phyloP scores from a whole-genome alignment of 2,329 filamentous ascomycete genomes.

The Trichoderma sp. region DNA sequence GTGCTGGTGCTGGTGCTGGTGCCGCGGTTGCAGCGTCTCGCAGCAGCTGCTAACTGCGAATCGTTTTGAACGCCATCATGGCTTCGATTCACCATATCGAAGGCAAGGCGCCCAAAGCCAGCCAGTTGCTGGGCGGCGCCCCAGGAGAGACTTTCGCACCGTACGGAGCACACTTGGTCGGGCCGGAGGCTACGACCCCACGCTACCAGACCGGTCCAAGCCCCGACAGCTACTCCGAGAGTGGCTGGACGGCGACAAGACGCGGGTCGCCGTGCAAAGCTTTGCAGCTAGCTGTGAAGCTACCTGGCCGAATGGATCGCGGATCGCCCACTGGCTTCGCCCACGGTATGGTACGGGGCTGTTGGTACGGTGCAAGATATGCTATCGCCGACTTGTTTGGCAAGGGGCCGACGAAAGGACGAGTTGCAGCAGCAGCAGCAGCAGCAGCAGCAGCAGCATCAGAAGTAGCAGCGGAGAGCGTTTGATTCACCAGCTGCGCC shows the following conservation, averaged over 20 bases:
- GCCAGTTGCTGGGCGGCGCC: background rate
- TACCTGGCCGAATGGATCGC: slow-evolving; percentile 18
- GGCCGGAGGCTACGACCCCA: slow-evolving; percentile 27
- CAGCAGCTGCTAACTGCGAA: background rate
- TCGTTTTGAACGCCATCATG: background rate
- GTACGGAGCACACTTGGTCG: slow-evolving; percentile 28
- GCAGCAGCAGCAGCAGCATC: background rate
- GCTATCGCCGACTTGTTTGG: slow-evolving; percentile 20
- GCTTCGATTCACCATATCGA: background rate
- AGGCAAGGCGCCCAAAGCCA: background rate
- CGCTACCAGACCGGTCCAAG: slow-evolving; percentile 26
- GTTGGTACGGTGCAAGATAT: background rate
- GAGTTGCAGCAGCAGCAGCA: background rate
- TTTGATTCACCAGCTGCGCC: background rate
- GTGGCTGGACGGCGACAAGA: slow-evolving; percentile 6
- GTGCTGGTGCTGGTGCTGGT: background rate
- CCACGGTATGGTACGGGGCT: background rate
- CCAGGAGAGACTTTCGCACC: slow-evolving; percentile 29
- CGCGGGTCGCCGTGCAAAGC: slow-evolving; percentile 17
- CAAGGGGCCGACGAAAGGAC: slow-evolving; percentile 8
- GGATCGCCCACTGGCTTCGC: slow-evolving; percentile 20
- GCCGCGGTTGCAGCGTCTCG: background rate
- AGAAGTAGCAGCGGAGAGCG: background rate
- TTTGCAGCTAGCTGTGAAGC: slow-evolving; percentile 13
- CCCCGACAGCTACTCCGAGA: slow-evolving; percentile 25